Conservation (phyloP, 768 basidiomycete genomes). For the Candolleomyces eurysporus region DNA sequence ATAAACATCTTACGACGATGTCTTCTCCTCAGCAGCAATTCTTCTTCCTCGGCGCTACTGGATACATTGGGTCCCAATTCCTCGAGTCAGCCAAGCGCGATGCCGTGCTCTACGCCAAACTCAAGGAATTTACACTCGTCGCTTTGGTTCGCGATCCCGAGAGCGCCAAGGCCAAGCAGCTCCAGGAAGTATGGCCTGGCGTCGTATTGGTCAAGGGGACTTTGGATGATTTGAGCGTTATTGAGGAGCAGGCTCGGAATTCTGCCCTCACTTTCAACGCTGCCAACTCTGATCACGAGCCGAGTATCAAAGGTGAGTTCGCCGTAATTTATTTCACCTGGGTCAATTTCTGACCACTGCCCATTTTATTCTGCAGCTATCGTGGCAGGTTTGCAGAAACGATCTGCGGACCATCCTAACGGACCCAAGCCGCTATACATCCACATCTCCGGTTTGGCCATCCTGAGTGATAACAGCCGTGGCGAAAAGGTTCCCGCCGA, state of each 20-base stretch:
- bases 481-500: constrained; percentile 33
- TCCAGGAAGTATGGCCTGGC: constrained; percentile 31
- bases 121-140: constrained; percentile 22
- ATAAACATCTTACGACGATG: not conserved
- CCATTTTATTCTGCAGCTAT: not conserved
- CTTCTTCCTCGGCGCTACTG: constrained; percentile 42
- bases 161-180: constrained; percentile 22
- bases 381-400: not conserved
- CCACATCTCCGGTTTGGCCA: constrained; percentile 41
- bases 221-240: constrained; percentile 33
- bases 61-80: constrained; percentile 43
- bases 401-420: not conserved
- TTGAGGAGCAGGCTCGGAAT: constrained; percentile 32
- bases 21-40: not conserved
- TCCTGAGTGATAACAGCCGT: constrained; percentile 37
- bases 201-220: constrained; percentile 35
- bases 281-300: constrained; percentile 38
- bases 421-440: constrained; percentile 41
- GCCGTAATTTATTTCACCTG: not conserved
- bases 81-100: constrained; percentile 30
- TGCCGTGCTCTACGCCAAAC: constrained; percentile 19
- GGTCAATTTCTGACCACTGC: not conserved
- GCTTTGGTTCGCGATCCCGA: constrained; percentile 36
- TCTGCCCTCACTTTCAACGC: constrained; percentile 40
- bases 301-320: constrained; percentile 29